Conservation (phyloP, 352 stramenopile species). For the Phytophthora chlamydospora region DNA sequence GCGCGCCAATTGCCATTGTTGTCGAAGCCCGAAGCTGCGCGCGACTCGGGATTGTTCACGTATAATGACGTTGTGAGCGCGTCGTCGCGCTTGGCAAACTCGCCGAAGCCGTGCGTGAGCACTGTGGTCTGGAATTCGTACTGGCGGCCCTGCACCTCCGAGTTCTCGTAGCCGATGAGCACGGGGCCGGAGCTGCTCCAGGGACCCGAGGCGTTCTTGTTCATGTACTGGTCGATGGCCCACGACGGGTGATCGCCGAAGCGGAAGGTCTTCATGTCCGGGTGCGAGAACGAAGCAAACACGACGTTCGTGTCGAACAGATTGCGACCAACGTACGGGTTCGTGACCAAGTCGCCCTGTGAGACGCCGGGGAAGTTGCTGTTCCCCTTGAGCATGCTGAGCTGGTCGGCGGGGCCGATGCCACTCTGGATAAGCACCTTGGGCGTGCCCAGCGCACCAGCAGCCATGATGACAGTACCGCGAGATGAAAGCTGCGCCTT, state of each 20-base stretch:
- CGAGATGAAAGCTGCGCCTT: slow-evolving; percentile 45
- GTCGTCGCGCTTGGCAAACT: slow-evolving; percentile 38
- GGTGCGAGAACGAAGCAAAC: slow-evolving; percentile 55
- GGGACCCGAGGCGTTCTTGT: slow-evolving; percentile 38
- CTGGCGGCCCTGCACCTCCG: slow-evolving; percentile 49
- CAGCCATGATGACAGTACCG: slow-evolving; percentile 75
- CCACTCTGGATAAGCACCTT: slow-evolving; percentile 85
- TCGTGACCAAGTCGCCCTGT: slow-evolving; percentile 45
- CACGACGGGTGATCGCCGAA: slow-evolving; percentile 33
- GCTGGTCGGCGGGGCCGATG: slow-evolving; percentile 67
- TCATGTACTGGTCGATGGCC: slow-evolving; percentile 65
- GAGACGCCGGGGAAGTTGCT: slow-evolving; percentile 57
- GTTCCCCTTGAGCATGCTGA: slow-evolving; percentile 49
- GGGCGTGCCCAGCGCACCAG: slow-evolving; percentile 70
- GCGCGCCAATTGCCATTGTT: slow-evolving; percentile 45
- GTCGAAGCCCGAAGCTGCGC: slow-evolving; percentile 54
- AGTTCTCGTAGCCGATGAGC: slow-evolving; percentile 68
- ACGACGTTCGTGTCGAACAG: slow-evolving; percentile 68
- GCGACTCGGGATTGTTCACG: slow-evolving; percentile 66
- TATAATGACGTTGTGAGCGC: slow-evolving; percentile 54
- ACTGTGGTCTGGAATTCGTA: slow-evolving; percentile 75
- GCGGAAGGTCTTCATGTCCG: slow-evolving; percentile 58
- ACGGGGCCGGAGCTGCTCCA: slow-evolving; percentile 56
- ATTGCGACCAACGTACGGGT: slow-evolving; percentile 61
- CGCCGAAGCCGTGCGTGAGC: slow-evolving; percentile 48